Conservation (phyloP, 768 basidiomycete genomes). For the Chlorophyllum brunneum region DNA sequence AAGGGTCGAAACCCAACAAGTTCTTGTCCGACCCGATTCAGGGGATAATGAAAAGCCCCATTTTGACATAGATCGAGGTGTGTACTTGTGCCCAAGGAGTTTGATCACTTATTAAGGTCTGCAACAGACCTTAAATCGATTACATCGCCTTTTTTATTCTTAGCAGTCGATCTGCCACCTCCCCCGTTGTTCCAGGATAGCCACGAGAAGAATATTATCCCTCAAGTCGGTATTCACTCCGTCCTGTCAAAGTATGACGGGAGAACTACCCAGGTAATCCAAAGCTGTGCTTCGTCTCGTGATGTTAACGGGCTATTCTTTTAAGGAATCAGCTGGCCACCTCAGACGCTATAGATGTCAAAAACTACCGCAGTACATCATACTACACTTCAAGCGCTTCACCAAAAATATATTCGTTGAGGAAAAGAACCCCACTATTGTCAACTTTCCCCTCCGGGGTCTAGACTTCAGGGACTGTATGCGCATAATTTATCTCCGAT, state of each 20-base stretch:
- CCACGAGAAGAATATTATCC: conserved; percentile 97
- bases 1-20: conserved; percentile 89
- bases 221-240: conserved; percentile 89
- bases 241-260: conserved; percentile 96
- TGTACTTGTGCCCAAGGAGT: conserved; percentile 19
- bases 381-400: conserved; percentile 94
- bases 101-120: conserved; percentile 9
- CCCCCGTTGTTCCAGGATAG: conserved; percentile 97
- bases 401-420: conserved; percentile 96
- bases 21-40: conserved; percentile 76
- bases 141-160: conserved; percentile 90
- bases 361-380: conserved; percentile 85
- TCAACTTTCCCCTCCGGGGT: conserved; percentile 93
- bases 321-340: conserved; percentile 79
- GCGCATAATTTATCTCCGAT: conserved; percentile 31
- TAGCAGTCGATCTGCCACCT: conserved; percentile 93
- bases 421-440: conserved; percentile 98
- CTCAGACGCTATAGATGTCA: conserved; percentile 90
- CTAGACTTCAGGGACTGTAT: conserved; percentile 90
- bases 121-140: conserved; percentile 76
- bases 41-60: conserved; percentile 77
- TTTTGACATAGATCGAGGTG: conserved; percentile 94
- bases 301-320: conserved; percentile 1
- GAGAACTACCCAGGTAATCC: conserved; percentile 73
- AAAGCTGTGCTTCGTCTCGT: background rate